A percentile compares a stretch with the other conserved stretches of the same genome.
phyloP scores from a whole-genome alignment of 257 asterid species.

The Ehretia macrophylla region DNA sequence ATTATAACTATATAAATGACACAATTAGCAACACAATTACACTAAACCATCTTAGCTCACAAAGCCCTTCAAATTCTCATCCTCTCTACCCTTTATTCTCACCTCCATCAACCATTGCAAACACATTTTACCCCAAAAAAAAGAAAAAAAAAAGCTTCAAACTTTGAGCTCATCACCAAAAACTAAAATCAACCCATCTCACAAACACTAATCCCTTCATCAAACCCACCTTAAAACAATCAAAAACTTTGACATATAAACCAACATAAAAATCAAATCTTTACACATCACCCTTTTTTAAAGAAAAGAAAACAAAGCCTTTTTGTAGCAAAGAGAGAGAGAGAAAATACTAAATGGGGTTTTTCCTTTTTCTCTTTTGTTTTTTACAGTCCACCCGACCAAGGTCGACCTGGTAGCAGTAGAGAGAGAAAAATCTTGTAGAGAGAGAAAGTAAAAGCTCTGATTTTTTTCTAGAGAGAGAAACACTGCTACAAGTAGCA shows the following conservation, averaged over 20 bases:
- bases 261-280: slow-evolving; percentile 15
- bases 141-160: slow-evolving; percentile 10
- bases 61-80: slow-evolving; percentile 23
- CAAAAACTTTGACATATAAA: background rate
- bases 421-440: slow-evolving; percentile 29
- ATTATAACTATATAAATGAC: slow-evolving; percentile 1
- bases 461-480: slow-evolving; percentile 12
- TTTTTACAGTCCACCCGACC: slow-evolving; percentile 41
- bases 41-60: slow-evolving; percentile 19
- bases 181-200: background rate
- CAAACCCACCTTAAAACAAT: slow-evolving; percentile 15
- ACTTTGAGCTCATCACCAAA: slow-evolving; percentile 20
- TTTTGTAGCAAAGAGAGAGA: slow-evolving; percentile 6
- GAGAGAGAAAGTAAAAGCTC: slow-evolving; percentile 30
- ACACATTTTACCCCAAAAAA: slow-evolving; percentile 13
- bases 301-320: background rate
- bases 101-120: slow-evolving; percentile 16
- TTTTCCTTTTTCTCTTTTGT: slow-evolving; percentile 13
- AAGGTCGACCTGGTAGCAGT: slow-evolving; percentile 81
- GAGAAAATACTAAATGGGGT: slow-evolving; percentile 14
- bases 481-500: background rate
- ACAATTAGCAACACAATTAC: slow-evolving; percentile 15
- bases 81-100: slow-evolving; percentile 16
- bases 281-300: background rate
- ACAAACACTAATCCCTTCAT: slow-evolving; percentile 13